Percentiles rank a stretch among this genome's conserved stretches.
These are phyloP conservation scores for Nicotiana undulata DNA, from an alignment of 257 asterid genomes.

Conservation along the genomic window DNA sequence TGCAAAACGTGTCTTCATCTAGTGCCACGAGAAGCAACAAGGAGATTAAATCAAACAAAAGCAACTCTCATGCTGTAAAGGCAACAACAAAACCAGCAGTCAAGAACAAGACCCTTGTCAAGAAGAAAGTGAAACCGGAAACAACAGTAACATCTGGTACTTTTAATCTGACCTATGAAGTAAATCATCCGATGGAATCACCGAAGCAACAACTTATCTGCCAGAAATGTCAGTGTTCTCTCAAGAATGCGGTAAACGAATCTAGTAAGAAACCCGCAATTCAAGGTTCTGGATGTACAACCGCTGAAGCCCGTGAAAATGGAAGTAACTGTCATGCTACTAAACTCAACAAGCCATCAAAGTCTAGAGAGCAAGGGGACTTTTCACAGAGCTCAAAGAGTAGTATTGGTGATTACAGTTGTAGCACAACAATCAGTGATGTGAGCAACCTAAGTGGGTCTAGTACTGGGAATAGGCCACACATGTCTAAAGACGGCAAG, in stretches of 20 bases:
- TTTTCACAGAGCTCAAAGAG: conserved; percentile 81
- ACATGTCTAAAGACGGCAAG: conserved; percentile 76
- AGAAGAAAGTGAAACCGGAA: conserved; percentile 51
- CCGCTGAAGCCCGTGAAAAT: conserved; percentile 13
- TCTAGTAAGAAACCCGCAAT: conserved; percentile 19
- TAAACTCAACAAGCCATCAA: conserved; percentile 24
- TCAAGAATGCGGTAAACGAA: conserved; percentile 32
- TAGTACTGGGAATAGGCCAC: conserved; percentile 60
- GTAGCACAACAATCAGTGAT: conserved; percentile 73
- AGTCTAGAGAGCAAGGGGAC: conserved; percentile 50
- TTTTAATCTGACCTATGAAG: conserved; percentile 21
- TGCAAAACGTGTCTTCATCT: conserved; percentile 43
- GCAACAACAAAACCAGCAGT: conserved; percentile 51
- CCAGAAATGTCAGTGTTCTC: conserved; percentile 76
- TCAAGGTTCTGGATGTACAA: conserved; percentile 14
- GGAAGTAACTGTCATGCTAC: conserved; percentile 17
- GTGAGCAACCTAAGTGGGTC: conserved; percentile 77
- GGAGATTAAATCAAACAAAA: conserved; percentile 41
- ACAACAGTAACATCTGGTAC: conserved; percentile 14
- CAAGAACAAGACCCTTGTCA: conserved; percentile 45
- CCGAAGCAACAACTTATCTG: conserved; percentile 41
- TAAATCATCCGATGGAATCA: conserved; percentile 15
- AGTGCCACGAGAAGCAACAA: conserved; percentile 36
- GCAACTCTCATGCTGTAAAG: conserved; percentile 41
- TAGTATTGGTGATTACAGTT: conserved; percentile 75